phyloP scores from a whole-genome alignment of 2,329 filamentous ascomycete species.

The Calonectria leucothoes region DNA sequence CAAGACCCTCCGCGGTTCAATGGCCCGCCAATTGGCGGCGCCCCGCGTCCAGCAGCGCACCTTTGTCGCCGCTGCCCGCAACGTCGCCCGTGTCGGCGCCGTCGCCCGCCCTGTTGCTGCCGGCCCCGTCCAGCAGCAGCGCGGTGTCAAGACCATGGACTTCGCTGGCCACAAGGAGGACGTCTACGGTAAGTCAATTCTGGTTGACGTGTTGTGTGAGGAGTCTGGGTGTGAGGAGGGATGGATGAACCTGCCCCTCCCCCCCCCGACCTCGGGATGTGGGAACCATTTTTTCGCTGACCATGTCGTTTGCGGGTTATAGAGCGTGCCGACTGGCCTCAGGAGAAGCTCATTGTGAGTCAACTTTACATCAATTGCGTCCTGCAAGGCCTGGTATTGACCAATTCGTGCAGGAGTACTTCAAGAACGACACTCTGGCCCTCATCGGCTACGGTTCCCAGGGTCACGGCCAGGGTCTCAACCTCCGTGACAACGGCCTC shows the following conservation, averaged over 20 bases:
- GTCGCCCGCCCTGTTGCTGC: conserved; percentile 63
- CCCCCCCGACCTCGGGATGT: not conserved
- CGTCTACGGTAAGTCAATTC: conserved; percentile 79
- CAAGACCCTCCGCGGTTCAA: conserved; percentile 72
- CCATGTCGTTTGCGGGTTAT: conserved; percentile 31
- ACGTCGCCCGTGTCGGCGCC: conserved; percentile 65
- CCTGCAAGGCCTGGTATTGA: conserved; percentile 7
- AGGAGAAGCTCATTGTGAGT: conserved; percentile 95
- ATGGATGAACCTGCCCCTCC: too few species aligned
- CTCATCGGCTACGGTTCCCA: conserved; percentile 98
- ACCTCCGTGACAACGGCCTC: conserved; percentile 99
- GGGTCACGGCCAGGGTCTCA: conserved; percentile 98
- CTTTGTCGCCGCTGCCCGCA: conserved; percentile 70
- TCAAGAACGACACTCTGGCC: conserved; percentile 99
- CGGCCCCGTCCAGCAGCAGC: conserved; percentile 74
- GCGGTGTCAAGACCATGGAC: conserved; percentile 98
- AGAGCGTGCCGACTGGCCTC: conserved; percentile 99
- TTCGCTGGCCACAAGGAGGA: conserved; percentile 96
- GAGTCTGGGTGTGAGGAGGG: not conserved
- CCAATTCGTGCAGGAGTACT: conserved; percentile 79
- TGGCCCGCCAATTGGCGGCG: conserved; percentile 71
- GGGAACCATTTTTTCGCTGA: not conserved
- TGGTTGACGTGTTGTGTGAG: conserved; percentile 3
- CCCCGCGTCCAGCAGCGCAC: conserved; percentile 72
- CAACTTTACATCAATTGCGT: conserved; percentile 36